Conservation (phyloP, 352 stramenopile species). For the Ophiocytium majus region DNA sequence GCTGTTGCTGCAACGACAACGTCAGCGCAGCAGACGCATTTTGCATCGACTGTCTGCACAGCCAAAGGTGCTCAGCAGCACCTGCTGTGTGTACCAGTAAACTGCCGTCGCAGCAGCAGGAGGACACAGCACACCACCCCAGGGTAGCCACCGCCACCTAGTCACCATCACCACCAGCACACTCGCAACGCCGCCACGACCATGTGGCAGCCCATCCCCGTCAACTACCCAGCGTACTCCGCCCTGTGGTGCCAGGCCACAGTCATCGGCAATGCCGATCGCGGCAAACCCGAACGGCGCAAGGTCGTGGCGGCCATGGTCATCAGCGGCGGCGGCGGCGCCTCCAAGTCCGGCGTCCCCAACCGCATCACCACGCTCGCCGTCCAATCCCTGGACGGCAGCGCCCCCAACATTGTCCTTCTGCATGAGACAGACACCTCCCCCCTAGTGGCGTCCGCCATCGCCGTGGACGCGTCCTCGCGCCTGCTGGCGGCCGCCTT, state of each 20-base stretch:
- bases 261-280: background rate
- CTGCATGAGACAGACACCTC: conserved; percentile 23
- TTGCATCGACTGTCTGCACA: no score
- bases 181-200: no score
- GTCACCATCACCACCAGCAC: no score
- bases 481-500: conserved; percentile 44
- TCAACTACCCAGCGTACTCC: conserved; percentile 7
- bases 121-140: no score
- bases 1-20: no score
- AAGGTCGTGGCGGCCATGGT: background rate
- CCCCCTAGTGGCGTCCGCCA: background rate
- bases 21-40: no score
- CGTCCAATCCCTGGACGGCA: background rate
- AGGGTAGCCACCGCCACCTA: no score
- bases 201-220: conserved; percentile 12
- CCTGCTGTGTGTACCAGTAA: no score
- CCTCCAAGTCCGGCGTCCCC: background rate
- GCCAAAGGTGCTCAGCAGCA: no score
- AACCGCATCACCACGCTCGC: background rate
- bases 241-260: background rate
- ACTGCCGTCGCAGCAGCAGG: no score
- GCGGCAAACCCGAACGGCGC: background rate
- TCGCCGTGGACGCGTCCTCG: conserved; percentile 29
- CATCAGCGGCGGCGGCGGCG: background rate
- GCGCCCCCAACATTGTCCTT: background rate